Conservation (phyloP, 1,284 basidiomycete genomes). For the Fomes fomentarius region DNA sequence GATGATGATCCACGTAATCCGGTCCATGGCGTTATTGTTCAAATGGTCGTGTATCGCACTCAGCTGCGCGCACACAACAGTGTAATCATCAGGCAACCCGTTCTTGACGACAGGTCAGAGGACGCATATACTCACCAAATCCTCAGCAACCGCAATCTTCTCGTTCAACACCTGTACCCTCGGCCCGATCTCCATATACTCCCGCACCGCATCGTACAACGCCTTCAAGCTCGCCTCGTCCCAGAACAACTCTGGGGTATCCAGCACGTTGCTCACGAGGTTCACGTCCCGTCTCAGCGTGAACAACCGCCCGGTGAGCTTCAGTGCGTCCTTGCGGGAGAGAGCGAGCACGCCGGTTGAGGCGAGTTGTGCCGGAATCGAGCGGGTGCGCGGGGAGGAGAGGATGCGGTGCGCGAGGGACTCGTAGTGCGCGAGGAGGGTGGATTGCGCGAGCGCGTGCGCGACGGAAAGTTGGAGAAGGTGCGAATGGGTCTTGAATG, state of each 20-base stretch:
- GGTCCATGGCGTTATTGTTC: conserved; percentile 88
- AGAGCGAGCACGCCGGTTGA: conserved; percentile 79
- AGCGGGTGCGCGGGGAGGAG: conserved; percentile 73
- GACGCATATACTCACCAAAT: conserved; percentile 62
- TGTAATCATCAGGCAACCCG: background rate
- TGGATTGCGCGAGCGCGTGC: conserved; percentile 94
- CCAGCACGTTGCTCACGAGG: conserved; percentile 91
- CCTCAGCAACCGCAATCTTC: conserved; percentile 85
- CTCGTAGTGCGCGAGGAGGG: conserved; percentile 90
- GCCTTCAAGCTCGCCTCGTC: conserved; percentile 89
- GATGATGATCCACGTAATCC: conserved; percentile 96
- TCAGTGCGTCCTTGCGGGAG: conserved; percentile 82
- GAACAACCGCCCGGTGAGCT: conserved; percentile 86
- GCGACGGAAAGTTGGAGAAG: conserved; percentile 89
- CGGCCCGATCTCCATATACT: conserved; percentile 92
- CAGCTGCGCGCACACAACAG: conserved; percentile 52
- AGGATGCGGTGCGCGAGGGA: conserved; percentile 80
- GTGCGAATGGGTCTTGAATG: conserved; percentile 88
- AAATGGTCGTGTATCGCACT: conserved; percentile 94
- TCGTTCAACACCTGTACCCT: conserved; percentile 90
- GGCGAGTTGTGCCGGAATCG: conserved; percentile 88
- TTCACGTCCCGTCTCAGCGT: conserved; percentile 91
- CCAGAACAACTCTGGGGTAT: conserved; percentile 96
- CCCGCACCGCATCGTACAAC: conserved; percentile 91
- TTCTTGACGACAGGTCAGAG: background rate